A percentile compares a stretch with the other conserved stretches of the same genome.
phyloP scores from a whole-genome alignment of 148 eudicot species.

The Arctostaphylos glauca region DNA sequence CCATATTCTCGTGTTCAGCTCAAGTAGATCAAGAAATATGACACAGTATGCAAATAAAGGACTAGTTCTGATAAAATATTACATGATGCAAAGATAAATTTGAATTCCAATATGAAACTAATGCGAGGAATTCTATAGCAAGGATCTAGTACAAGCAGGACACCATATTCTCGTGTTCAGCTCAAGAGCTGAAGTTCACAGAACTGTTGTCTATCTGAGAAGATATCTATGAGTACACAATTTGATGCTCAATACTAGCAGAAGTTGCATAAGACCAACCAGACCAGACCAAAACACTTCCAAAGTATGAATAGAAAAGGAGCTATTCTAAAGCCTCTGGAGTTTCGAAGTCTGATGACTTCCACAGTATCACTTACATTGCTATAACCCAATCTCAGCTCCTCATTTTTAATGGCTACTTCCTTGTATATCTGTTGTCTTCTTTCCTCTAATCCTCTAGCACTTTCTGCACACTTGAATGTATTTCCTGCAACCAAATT shows the following conservation, averaged over 20 bases:
- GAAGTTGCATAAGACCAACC: not conserved
- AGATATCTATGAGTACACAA: not conserved
- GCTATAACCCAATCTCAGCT: conserved; percentile 24
- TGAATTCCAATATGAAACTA: not conserved
- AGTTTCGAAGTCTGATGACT: conserved; percentile 11
- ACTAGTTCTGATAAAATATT: not conserved
- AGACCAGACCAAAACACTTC: not conserved
- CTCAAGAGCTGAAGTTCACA: not conserved
- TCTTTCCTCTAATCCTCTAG: conserved; percentile 61
- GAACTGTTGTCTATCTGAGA: too few relatives aligned
- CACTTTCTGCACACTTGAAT: conserved; percentile 59
- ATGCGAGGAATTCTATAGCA: conserved; percentile 2
- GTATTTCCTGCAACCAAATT: conserved; percentile 40
- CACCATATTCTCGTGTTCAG: not conserved
- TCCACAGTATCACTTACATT: conserved; percentile 38
- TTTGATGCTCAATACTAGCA: not conserved
- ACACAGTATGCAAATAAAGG: not conserved
- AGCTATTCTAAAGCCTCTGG: not conserved
- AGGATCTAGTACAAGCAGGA: conserved; percentile 2
- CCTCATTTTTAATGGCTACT: too few relatives aligned
- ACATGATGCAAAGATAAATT: not conserved
- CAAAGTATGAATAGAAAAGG: not conserved
- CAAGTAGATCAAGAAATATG: not conserved
- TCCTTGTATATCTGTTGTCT: conserved; percentile 13
- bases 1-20: not conserved